Evolutionary conservation across 2,329 filamentous ascomycete genomes (phyloP), one percentile per base, ranked within the genome.

Genomic region (Paraphoma chrysanthemicola): DNA sequence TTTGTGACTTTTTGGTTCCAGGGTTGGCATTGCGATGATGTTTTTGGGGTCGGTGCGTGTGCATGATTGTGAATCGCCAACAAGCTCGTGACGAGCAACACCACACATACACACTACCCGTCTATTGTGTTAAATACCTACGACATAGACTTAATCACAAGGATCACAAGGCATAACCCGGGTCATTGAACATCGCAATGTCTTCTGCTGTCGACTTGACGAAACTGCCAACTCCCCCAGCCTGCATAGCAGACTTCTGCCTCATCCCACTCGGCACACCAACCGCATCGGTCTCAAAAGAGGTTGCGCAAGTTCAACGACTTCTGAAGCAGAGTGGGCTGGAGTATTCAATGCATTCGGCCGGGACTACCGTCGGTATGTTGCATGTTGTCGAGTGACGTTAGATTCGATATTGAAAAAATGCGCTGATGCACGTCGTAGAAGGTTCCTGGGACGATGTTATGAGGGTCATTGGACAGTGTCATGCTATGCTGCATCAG

Each of bases 381-480:
- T 48, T 6, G n/a, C 16, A 10, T 57, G 11, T 16, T 23, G 23
- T 23, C 23, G 23, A 23, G 23, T 23, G 23, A 5, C 5, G 23
- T 2, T 23, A 5, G 23, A 23, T 23, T 23, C n/a, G 23, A 23
- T 23, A 23, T 5, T 5, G 2, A 23, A n/a, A n/a, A n/a, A n/a
- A n/a, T 2, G 23, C 23, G 23, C 23, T 23, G 23, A 23, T 23
- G 23, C 23, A 23, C 5, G 23, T 23, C 23, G 23, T 23, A 96
- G 94, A 98, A 81, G 95, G 94, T 2, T 85, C 88, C 41, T 98
- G 95, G 94, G 91, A 96, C 63, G 86, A 90, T 31, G 93, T 96
- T 56, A 93, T 96, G 84, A 83, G 81, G 53, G 68, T 75, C 51
- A 78, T 78, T 59, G 75, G 75, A 18, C 75, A 77, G 55, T 76